A percentile compares a stretch with the other conserved stretches of the same genome.
phyloP scores from a whole-genome alignment of 1,139 yeast genomes.

The Sporopachydermia cereana region DNA sequence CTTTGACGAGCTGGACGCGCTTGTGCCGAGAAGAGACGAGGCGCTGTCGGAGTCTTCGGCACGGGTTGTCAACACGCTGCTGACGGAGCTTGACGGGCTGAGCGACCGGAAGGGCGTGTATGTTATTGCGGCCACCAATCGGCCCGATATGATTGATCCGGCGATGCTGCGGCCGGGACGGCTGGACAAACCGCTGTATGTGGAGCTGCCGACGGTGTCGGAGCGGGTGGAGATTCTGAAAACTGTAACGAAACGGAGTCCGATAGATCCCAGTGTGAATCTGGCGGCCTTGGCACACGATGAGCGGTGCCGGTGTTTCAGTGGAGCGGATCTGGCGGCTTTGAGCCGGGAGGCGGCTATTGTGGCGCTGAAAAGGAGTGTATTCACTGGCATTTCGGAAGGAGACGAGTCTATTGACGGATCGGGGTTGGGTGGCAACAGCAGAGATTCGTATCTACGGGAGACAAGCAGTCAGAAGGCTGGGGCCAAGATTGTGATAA shows the following conservation, averaged over 20 bases:
- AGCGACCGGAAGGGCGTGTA: constrained; percentile 88
- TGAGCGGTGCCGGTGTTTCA: constrained; percentile 73
- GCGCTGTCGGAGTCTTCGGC: constrained; percentile 83
- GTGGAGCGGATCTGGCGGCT: constrained; percentile 94
- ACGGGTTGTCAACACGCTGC: constrained; percentile 84
- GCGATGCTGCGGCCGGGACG: constrained; percentile 98
- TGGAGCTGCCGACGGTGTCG: constrained; percentile 69
- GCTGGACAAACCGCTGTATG: constrained; percentile 83
- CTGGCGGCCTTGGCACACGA: constrained; percentile 54
- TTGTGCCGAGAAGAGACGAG: constrained; percentile 89
- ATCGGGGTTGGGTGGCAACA: constrained; percentile 22
- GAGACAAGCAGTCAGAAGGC: constrained; percentile 17
- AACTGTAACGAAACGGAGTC: constrained; percentile 74
- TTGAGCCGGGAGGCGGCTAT: constrained; percentile 90
- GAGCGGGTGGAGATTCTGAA: constrained; percentile 75
- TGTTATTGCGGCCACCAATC: constrained; percentile 92
- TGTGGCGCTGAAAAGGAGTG: constrained; percentile 62
- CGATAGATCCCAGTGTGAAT: constrained; percentile 54
- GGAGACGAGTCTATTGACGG: constrained; percentile 22
- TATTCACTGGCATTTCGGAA: constrained; percentile 33
- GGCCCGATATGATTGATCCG: constrained; percentile 97
- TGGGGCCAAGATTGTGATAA: constrained; percentile 35
- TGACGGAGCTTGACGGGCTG: constrained; percentile 90
- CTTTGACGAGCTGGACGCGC: constrained; percentile 91
- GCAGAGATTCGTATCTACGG: constrained; percentile 22